Evolutionary conservation across 1,284 basidiomycete genomes (phyloP).

Genomic region (Leucoagaricus sp.): DNA sequence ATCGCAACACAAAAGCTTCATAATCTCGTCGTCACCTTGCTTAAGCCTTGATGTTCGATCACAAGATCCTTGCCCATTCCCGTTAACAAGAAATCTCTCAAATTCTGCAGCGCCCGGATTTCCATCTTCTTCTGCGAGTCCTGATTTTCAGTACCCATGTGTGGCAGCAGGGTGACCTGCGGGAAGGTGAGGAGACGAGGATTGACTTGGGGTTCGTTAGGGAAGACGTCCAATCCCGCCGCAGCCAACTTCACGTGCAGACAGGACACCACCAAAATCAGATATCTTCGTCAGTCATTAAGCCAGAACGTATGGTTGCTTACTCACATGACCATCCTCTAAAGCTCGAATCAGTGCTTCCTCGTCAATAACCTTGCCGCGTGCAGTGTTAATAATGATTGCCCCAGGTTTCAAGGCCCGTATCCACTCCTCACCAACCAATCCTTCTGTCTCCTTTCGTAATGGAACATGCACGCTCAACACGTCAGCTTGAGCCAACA

Average conservation of each 20-base stretch:
- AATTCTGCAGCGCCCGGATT: constrained; percentile 71
- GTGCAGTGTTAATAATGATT: constrained; percentile 87
- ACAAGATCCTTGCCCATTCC: constrained; percentile 70
- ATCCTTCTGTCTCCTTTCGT: constrained; percentile 71
- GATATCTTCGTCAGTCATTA: constrained; percentile 1
- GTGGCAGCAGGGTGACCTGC: constrained; percentile 83
- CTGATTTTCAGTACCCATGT: constrained; percentile 87
- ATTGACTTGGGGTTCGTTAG: constrained; percentile 86
- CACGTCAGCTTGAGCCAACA: constrained; percentile 79
- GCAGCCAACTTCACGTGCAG: constrained; percentile 63
- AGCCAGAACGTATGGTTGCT: constrained; percentile 4
- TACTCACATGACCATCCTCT: constrained; percentile 79
- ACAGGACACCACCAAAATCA: constrained; percentile 5
- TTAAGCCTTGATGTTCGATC: constrained; percentile 50
- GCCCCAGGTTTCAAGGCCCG: constrained; percentile 78
- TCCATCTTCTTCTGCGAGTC: constrained; percentile 86
- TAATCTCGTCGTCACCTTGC: constrained; percentile 33
- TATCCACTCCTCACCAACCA: constrained; percentile 82
- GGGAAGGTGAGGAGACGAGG: constrained; percentile 78
- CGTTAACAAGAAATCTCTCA: constrained; percentile 64
- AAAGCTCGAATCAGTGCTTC: constrained; percentile 83
- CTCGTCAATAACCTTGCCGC: constrained; percentile 90
- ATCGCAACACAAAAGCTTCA: constrained; percentile 18
- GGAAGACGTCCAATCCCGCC: constrained; percentile 90
- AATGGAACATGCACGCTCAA: constrained; percentile 77